Evolutionary conservation across 768 basidiomycete genomes (phyloP), one percentile per base, ranked within the genome.

Genomic region (Gloeopeniophorella convolvens): DNA sequence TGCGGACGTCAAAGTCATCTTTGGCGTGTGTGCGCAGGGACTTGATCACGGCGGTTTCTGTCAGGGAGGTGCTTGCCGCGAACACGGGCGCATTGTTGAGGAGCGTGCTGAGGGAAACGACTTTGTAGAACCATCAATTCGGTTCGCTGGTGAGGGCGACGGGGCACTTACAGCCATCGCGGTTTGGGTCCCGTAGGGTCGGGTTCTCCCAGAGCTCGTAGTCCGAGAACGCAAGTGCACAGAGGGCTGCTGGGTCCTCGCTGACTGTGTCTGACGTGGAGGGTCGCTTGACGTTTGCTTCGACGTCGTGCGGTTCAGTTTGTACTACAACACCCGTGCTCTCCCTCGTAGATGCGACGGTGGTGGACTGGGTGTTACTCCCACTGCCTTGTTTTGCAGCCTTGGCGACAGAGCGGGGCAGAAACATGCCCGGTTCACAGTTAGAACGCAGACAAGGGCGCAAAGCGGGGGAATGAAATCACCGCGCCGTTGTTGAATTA

Each of bases 151-250:
- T 27, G 42, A 40, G 9, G 26, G 42, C 18, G 26, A 36, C 51
- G 5, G 43, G 39, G 26, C 31, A 73, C 78, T 50, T 68, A 82
- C 83, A 85, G 53, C 74, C 73, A 33, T 74, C 67, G 7, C 66
- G 61, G 42, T 63, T 70, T 55, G 61, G 63, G 45, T 78, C 78
- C 21, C 77, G 67, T 9, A 86, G 60, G 43, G 80, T 79, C 0
- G 74, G 65, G 58, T 86, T 76, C 3, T 65, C 60, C 86, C 85
- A 90, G 8, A 89, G 62, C 7, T 74, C 71, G 63, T 87, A 78
- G 59, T 87, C 78, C 4, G 86, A 85, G n/a, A 91, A 66, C 0
- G 85, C 74, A 3, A 89, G 73, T 2, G 60, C 67, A 18, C 83
- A 56, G 28, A 87, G 68, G 9, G 64, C 63, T 3, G 73, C 72